Conservation (phyloP, 1,139 yeast species). For the Saccharomyces hybrid region DNA sequence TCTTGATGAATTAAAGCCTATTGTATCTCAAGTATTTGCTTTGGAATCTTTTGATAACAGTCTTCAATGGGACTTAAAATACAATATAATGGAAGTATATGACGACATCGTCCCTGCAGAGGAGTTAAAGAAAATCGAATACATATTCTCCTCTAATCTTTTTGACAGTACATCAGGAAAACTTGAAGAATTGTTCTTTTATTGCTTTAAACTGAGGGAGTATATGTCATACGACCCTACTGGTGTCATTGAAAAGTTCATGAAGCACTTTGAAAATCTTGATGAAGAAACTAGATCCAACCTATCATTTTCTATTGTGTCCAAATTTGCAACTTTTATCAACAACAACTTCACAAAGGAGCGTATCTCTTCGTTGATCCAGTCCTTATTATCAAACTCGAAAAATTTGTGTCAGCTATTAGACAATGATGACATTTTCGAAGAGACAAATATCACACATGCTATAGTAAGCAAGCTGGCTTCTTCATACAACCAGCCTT, state of each 20-base stretch:
- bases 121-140: constrained; percentile 7
- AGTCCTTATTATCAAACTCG: constrained; percentile 12
- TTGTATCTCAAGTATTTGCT: constrained; percentile 23
- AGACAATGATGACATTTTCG: constrained; percentile 33
- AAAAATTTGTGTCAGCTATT: constrained; percentile 19
- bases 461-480: constrained; percentile 19
- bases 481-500: constrained; percentile 3
- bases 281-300: constrained; percentile 4
- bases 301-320: constrained; percentile 31
- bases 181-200: constrained; percentile 33
- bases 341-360: constrained; percentile 33
- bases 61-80: constrained; percentile 42
- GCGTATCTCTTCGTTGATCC: constrained; percentile 12
- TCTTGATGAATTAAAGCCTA: constrained; percentile 22
- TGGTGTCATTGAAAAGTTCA: constrained; percentile 26
- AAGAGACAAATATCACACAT: constrained; percentile 37
- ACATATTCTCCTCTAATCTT: not conserved
- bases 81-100: constrained; percentile 43
- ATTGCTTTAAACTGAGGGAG: constrained; percentile 45
- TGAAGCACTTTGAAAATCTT: constrained; percentile 22
- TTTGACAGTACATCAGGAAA: not conserved
- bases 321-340: constrained; percentile 53
- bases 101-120: constrained; percentile 35
- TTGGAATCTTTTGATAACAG: constrained; percentile 12
- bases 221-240: constrained; percentile 31